Evolutionary conservation across 176 grass and related monocot species (phyloP).

Genomic region (Oryza coarctata): DNA sequence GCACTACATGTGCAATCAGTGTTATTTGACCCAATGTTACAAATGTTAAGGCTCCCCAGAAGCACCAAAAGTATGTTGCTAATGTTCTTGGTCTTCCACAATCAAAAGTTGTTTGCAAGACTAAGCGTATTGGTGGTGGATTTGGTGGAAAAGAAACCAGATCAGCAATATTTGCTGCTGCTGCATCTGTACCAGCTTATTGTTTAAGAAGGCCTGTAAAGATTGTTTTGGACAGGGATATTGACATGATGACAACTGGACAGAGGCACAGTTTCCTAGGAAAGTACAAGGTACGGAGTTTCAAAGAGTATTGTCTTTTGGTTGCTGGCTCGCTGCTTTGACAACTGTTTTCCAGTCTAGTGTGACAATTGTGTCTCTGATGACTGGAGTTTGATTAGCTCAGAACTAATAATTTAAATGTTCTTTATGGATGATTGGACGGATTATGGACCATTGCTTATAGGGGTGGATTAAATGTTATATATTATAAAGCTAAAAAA

Average conservation of each 20-base stretch:
- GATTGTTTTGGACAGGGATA: constrained; percentile 84
- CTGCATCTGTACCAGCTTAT: constrained; percentile 73
- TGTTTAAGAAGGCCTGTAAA: constrained; percentile 71
- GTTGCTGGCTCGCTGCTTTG: background rate
- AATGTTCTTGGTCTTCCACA: constrained; percentile 74
- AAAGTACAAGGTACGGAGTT: constrained; percentile 76
- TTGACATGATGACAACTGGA: constrained; percentile 88
- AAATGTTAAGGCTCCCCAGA: constrained; percentile 68
- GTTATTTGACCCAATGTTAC: constrained; percentile 24
- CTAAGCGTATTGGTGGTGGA: constrained; percentile 92
- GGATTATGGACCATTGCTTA: no score
- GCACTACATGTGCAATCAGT: background rate
- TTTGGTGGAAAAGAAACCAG: constrained; percentile 99
- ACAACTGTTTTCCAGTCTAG: background rate
- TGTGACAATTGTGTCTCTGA: background rate
- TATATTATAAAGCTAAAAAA: no score
- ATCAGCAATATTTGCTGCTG: constrained; percentile 71
- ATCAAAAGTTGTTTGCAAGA: constrained; percentile 92
- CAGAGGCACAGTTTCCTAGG: constrained; percentile 94
- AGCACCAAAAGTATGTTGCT: constrained; percentile 68
- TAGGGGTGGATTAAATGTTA: no score
- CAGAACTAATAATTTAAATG: background rate
- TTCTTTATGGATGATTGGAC: no score
- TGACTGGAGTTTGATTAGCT: constrained; percentile 1
- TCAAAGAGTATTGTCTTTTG: background rate